Evolutionary conservation across 306 rosid species (phyloP).

Genomic region (Corylus avellana): DNA sequence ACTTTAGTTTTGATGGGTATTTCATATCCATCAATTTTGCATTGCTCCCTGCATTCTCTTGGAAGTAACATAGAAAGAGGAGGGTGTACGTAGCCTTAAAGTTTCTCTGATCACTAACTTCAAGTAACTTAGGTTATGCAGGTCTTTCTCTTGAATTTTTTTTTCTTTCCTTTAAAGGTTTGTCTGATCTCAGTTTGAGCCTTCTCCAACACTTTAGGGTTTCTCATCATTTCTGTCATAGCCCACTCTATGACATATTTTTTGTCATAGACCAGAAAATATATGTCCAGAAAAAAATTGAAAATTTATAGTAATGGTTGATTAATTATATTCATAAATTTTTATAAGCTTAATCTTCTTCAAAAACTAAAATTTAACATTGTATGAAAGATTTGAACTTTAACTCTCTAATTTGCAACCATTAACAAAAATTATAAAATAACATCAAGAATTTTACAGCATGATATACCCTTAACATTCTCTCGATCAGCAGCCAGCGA

Average conservation of each 20-base stretch:
- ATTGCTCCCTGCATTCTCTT: constrained; percentile 35
- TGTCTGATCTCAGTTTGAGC: constrained; percentile 32
- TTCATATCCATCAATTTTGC: constrained; percentile 29
- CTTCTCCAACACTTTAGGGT: constrained; percentile 30
- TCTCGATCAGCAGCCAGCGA: too few relatives aligned
- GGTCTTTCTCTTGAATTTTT: constrained; percentile 12
- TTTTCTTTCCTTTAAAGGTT: constrained; percentile 15
- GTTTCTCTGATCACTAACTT: constrained; percentile 38
- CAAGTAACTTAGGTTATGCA: constrained; percentile 21
- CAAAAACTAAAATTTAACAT: too few relatives aligned
- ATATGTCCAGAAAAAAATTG: constrained; percentile 26
- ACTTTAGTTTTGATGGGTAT: constrained; percentile 34
- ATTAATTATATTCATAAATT: too few relatives aligned
- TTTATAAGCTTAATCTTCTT: too few relatives aligned
- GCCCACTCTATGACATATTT: constrained; percentile 32
- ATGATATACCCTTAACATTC: too few relatives aligned
- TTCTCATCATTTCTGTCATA: constrained; percentile 36
- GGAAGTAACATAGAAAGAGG: constrained; percentile 35
- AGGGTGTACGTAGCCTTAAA: constrained; percentile 32
- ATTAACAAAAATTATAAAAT: too few relatives aligned
- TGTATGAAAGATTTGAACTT: too few relatives aligned
- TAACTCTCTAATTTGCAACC: too few relatives aligned
- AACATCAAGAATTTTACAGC: too few relatives aligned
- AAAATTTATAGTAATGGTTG: too few relatives aligned
- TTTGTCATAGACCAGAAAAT: constrained; percentile 21